Evolutionary conservation across 2,329 filamentous ascomycete species (phyloP).

Genomic region (Stromatinia cepivora): DNA sequence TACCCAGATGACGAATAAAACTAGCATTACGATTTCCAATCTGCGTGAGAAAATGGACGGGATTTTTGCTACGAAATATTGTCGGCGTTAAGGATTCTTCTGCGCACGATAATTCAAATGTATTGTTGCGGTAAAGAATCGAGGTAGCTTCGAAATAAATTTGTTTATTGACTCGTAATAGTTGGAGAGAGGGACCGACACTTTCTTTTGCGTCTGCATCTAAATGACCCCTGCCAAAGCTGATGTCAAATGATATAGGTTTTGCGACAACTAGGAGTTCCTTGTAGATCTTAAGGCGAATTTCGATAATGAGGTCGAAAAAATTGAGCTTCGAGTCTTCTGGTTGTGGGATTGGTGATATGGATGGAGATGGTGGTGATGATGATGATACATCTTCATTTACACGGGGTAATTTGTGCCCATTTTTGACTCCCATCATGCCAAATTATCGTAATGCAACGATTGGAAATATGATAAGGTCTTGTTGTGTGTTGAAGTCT

Average conservation of each 20-base stretch:
- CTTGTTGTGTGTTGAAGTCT: neutral
- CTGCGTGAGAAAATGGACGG: neutral
- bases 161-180: neutral
- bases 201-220: neutral
- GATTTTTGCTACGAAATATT: neutral
- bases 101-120: neutral
- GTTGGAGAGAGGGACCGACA: neutral
- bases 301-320: neutral
- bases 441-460: neutral
- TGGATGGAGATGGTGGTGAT: no score
- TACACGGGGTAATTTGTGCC: neutral
- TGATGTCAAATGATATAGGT: neutral
- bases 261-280: neutral
- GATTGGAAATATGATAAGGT: neutral
- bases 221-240: neutral
- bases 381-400: no score
- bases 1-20: neutral
- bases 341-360: neutral
- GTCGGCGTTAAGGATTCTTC: neutral
- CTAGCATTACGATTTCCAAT: neutral
- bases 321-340: neutral
- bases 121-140: neutral
- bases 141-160: neutral
- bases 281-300: neutral
- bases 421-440: neutral